Evolutionary conservation across 306 rosid genomes (phyloP).

Genomic region (Cotoneaster glaucophyllus): DNA sequence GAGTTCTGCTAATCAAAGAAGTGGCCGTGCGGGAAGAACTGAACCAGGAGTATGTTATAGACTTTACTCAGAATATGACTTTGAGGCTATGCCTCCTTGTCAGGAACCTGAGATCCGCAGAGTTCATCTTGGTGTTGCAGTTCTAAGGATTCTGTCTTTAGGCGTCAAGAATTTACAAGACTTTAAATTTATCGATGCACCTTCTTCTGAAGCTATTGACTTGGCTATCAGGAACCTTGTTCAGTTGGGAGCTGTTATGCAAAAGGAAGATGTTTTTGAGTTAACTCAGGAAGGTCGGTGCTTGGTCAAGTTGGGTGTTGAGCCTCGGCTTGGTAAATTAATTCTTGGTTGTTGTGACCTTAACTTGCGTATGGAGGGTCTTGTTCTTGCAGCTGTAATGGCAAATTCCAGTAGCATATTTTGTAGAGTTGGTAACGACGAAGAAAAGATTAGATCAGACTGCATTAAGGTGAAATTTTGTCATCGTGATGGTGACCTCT

Average conservation of each 20-base stretch:
- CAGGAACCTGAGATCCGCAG: constrained; percentile 96
- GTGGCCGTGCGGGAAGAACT: constrained; percentile 98
- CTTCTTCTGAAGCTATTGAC: constrained; percentile 71
- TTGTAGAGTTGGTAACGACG: constrained; percentile 80
- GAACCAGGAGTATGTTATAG: constrained; percentile 90
- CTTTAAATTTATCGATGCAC: constrained; percentile 90
- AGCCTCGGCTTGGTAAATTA: constrained; percentile 94
- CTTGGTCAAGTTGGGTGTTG: constrained; percentile 80
- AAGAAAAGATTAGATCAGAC: constrained; percentile 72
- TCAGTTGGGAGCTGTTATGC: constrained; percentile 62
- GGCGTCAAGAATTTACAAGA: constrained; percentile 64
- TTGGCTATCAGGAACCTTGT: constrained; percentile 73
- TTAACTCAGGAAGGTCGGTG: constrained; percentile 58
- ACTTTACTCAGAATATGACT: constrained; percentile 70
- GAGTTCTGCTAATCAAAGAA: constrained; percentile 93
- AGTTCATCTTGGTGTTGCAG: constrained; percentile 97
- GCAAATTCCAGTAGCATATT: constrained; percentile 84
- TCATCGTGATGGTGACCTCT: constrained; percentile 85
- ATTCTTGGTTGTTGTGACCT: constrained; percentile 53
- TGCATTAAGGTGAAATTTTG: constrained; percentile 84
- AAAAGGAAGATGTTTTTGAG: constrained; percentile 32
- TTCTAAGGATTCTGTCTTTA: constrained; percentile 78
- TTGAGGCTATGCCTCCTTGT: constrained; percentile 53
- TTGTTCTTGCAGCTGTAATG: constrained; percentile 84
- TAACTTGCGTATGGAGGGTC: constrained; percentile 68